Percentiles rank a stretch among this genome's conserved stretches.
Conservation (phyloP, 352 stramenopile genomes). For the Phytophthora nicotianae region DNA sequence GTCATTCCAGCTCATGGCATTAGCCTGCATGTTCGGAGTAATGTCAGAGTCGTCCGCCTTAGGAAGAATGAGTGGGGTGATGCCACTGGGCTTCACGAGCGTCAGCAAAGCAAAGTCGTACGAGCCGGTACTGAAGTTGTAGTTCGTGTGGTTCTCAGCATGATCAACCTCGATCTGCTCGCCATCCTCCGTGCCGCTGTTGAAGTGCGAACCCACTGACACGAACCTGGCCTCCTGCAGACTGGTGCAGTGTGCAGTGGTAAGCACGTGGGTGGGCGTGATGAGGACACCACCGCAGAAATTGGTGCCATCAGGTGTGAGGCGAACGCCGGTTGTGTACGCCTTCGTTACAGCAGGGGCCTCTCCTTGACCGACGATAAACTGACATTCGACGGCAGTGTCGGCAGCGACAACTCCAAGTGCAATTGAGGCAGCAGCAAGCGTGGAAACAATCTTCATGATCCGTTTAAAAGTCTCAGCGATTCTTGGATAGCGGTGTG, state of each 20-base stretch:
- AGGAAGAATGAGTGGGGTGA: constrained; percentile 2
- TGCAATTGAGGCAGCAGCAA: constrained; percentile 1
- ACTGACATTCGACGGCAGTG: neutral
- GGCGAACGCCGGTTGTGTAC: constrained; percentile 1
- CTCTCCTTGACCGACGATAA: neutral
- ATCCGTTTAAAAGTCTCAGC: neutral
- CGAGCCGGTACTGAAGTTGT: constrained; percentile 6
- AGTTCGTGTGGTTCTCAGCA: constrained; percentile 5
- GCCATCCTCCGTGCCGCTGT: constrained; percentile 1
- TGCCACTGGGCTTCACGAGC: constrained; percentile 1
- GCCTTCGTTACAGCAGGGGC: neutral
- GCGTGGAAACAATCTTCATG: constrained; percentile 6
- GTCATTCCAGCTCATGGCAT: constrained; percentile 1
- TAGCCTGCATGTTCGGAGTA: neutral
- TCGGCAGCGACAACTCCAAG: constrained; percentile 1
- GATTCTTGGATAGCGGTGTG: neutral
- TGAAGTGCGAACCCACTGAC: constrained; percentile 4
- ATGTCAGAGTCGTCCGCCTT: constrained; percentile 3
- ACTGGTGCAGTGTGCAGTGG: constrained; percentile 3
- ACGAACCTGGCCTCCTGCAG: constrained; percentile 5
- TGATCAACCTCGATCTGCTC: constrained; percentile 9
- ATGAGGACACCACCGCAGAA: constrained; percentile 1
- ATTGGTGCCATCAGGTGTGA: constrained; percentile 3
- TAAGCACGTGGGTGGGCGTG: constrained; percentile 6
- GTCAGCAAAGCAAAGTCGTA: constrained; percentile 9